Evolutionary conservation across 257 asterid genomes (phyloP).

Genomic region (Petunia axillaris): DNA sequence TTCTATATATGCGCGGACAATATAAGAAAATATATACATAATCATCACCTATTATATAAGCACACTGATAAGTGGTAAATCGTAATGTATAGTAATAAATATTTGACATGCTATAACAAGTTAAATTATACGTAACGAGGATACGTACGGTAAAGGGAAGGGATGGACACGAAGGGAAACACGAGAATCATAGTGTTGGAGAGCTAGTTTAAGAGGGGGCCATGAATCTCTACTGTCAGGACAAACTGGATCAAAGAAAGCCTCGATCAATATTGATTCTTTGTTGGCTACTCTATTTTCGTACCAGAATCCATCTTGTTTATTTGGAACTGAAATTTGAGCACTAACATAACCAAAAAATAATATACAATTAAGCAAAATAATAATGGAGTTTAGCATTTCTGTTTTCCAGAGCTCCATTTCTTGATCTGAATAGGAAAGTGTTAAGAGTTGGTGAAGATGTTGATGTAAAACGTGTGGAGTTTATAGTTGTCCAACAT

Average conservation of each 20-base stretch:
- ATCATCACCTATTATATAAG: too few relatives aligned
- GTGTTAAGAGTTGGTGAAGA: too few relatives aligned
- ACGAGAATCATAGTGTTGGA: slow-evolving; percentile 52
- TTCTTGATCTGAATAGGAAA: neutral
- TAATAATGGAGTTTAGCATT: neutral
- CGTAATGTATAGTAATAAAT: too few relatives aligned
- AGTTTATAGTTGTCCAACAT: too few relatives aligned
- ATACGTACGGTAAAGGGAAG: slow-evolving; percentile 75
- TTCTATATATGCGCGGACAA: too few relatives aligned
- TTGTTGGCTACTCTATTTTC: slow-evolving; percentile 26
- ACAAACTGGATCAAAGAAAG: slow-evolving; percentile 90
- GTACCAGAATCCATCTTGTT: slow-evolving; percentile 77
- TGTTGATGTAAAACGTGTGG: too few relatives aligned
- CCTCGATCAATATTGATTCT: slow-evolving; percentile 62
- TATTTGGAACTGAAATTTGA: slow-evolving; percentile 48
- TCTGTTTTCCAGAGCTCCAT: neutral
- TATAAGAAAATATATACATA: too few relatives aligned
- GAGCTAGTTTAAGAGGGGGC: slow-evolving; percentile 71
- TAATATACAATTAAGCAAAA: neutral
- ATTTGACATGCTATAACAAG: too few relatives aligned
- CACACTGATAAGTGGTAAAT: too few relatives aligned
- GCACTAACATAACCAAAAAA: slow-evolving; percentile 25
- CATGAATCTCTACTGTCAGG: slow-evolving; percentile 89
- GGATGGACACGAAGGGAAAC: slow-evolving; percentile 59
- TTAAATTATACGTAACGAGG: too few relatives aligned